A percentile compares a stretch with the other conserved stretches of the same genome.
Evolutionary conservation across 257 asterid species (phyloP).

Genomic region (Knoxia roxburghii): DNA sequence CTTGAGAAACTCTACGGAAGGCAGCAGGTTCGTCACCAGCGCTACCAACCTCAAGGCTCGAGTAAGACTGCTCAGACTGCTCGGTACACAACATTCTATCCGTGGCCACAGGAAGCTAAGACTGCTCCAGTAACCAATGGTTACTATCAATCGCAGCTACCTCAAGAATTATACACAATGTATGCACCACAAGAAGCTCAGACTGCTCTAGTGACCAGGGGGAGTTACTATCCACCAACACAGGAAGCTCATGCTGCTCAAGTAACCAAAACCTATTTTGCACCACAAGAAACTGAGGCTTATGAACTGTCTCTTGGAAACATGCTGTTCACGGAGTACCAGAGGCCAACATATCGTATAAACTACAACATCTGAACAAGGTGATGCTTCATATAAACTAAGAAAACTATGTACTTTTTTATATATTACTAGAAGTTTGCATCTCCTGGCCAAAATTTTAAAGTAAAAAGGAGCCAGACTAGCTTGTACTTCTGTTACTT

Average conservation of each 20-base stretch:
- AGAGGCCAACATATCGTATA: neutral
- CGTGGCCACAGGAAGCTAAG: neutral
- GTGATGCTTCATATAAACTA: no score
- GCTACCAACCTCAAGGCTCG: neutral
- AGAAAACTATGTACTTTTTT: no score
- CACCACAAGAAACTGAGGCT: no score
- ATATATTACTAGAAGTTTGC: neutral
- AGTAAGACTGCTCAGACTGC: no score
- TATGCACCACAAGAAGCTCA: no score
- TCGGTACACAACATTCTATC: no score
- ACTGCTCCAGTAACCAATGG: neutral
- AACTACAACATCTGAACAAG: no score
- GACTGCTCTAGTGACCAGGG: no score
- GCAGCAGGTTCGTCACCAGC: neutral
- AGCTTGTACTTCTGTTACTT: neutral
- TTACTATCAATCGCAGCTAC: neutral
- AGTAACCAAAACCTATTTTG: neutral
- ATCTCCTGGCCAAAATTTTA: neutral
- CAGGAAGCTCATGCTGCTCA: neutral
- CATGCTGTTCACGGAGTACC: neutral
- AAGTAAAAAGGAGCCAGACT: neutral
- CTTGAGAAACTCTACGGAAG: slow-evolving; percentile 24
- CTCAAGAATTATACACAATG: neutral
- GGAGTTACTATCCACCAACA: neutral
- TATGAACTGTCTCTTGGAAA: neutral